phyloP scores from a whole-genome alignment of 2,329 filamentous ascomycete genomes.

The Sclerotinia nivalis region DNA sequence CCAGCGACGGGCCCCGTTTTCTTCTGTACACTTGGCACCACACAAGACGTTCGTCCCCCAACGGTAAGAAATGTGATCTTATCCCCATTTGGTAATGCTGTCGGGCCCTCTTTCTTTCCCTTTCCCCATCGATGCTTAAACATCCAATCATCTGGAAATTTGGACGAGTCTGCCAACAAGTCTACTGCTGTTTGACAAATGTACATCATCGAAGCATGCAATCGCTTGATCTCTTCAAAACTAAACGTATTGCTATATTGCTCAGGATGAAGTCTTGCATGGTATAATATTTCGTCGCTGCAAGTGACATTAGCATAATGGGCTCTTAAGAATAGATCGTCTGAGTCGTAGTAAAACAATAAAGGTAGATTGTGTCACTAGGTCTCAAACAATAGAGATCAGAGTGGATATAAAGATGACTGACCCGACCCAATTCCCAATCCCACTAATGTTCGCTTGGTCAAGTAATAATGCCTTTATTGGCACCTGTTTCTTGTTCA shows the following conservation, averaged over 20 bases:
- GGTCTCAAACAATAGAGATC: not conserved
- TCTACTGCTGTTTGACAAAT: slow-evolving; percentile 81
- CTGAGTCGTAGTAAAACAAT: not conserved
- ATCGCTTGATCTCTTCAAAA: slow-evolving; percentile 66
- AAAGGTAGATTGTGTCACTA: not conserved
- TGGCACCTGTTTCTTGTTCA: slow-evolving; percentile 76
- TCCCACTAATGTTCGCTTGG: slow-evolving; percentile 84
- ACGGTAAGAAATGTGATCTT: slow-evolving; percentile 86
- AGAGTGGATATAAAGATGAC: slow-evolving; percentile 32
- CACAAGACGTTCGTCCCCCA: slow-evolving; percentile 86
- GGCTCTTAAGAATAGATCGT: not conserved
- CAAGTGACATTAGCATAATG: slow-evolving; percentile 18
- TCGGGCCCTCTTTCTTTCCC: slow-evolving; percentile 69
- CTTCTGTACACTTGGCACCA: slow-evolving; percentile 83
- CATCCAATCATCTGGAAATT: slow-evolving; percentile 85
- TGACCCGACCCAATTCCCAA: slow-evolving; percentile 92
- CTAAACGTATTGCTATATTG: slow-evolving; percentile 84
- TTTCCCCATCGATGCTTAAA: slow-evolving; percentile 91
- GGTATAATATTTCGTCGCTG: slow-evolving; percentile 85
- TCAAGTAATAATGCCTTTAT: slow-evolving; percentile 88
- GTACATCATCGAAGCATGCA: slow-evolving; percentile 73
- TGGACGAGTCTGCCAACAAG: slow-evolving; percentile 74
- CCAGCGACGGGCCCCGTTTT: slow-evolving; percentile 52
- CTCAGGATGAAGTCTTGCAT: slow-evolving; percentile 86
- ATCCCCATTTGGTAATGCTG: slow-evolving; percentile 76